Evolutionary conservation across 2,329 filamentous ascomycete genomes (phyloP), one percentile per base, ranked within the genome.

Genomic region (Aspergillus sp.): DNA sequence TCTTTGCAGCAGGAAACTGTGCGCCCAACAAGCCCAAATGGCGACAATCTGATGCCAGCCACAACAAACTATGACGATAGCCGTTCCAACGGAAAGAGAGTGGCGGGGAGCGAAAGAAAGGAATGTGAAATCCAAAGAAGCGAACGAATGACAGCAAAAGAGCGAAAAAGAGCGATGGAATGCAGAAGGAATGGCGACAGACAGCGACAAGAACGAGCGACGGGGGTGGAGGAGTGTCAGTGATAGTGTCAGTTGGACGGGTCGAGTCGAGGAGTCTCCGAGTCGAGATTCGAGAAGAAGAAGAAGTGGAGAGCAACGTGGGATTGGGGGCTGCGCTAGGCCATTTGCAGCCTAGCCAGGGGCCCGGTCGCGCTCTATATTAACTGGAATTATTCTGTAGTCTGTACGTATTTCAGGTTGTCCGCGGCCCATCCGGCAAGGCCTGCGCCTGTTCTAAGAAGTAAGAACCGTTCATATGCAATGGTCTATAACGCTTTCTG

Each of bases 311-410:
- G 35, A 25, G 19, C 27, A 60, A 58, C 60, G 57, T 60, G 57
- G 57, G 37, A 17, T n/a, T 52, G 59, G 46, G 45, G 39, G 40
- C n/a, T 14, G 37, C 35, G 43, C 49, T 55, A 57, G 27, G 3
- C 54, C 23, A 11, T 3, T 55, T 52, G n/a, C 3, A 46, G 55
- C 19, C 47, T 64, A 64, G 62, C 57, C 62, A 64, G 62, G 62
- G 62, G 60, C 12, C 33, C 14, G 31, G 17, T n/a, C 43, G 21
- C 21, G 15, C 37, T 5, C 37, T 12, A 40, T 51, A 46, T 45
- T 44, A 21, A 46, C 27, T 52, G 50, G 40, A 45, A 41, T 44
- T 33, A 43, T 31, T 31, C 4, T 31, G 17, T 17, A 17, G 8
- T 31, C 8, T 21, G 21, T 21, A 21, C 21, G 21, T 4, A 21